Percentiles rank a stretch among this genome's conserved stretches.
These are phyloP conservation scores for Gaeumannomyces sp. DNA, from an alignment of 2,329 filamentous ascomycete genomes.

Conservation along the genomic window DNA sequence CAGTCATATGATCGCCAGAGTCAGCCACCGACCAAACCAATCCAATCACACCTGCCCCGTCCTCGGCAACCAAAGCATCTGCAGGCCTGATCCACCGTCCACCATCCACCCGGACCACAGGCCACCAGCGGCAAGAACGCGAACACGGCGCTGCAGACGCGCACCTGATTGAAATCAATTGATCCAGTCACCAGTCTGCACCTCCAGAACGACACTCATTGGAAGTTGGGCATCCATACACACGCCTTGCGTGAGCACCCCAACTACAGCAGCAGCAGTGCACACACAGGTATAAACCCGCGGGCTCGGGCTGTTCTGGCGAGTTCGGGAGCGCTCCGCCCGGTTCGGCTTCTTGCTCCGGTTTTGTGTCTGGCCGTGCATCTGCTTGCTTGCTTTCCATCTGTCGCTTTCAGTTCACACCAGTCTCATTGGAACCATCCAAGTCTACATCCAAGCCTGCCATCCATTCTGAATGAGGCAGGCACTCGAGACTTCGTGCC, in stretches of 20 bases:
- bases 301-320: not conserved
- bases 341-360: not conserved
- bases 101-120: not conserved
- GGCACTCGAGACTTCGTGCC: not conserved
- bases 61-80: not conserved
- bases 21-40: not conserved
- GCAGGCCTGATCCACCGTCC: not conserved
- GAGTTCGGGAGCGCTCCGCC: not conserved
- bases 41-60: not conserved
- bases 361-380: not conserved
- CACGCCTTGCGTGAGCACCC: not conserved
- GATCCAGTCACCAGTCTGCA: not conserved
- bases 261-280: not conserved
- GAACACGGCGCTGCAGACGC: not conserved
- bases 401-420: not conserved
- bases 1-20: not conserved
- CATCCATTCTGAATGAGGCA: not conserved
- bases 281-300: not conserved
- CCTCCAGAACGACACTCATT: not conserved
- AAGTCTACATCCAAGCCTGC: not conserved
- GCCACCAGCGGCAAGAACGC: not conserved
- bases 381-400: not conserved
- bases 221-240: constrained; percentile 1
- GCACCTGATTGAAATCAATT: too few species aligned
- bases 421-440: not conserved